Conservation (phyloP, 495 filamentous ascomycete genomes). For the Xylaria intraflava region DNA sequence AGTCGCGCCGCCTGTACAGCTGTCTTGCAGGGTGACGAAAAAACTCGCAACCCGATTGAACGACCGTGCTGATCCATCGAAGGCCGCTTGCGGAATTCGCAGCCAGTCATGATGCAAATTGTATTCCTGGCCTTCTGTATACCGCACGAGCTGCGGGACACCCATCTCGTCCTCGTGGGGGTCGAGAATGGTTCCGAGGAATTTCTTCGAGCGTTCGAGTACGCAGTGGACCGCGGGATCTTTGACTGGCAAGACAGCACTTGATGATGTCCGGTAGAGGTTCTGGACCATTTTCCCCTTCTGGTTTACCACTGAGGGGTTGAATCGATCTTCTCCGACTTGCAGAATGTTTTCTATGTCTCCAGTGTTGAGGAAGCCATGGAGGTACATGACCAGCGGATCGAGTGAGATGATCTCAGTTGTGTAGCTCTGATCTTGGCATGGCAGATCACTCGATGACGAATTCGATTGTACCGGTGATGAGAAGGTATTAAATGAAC, state of each 20-base stretch:
- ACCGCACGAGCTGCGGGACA: constrained; percentile 42
- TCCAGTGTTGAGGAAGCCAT: constrained; percentile 28
- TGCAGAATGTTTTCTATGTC: constrained; percentile 33
- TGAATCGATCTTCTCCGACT: constrained; percentile 31
- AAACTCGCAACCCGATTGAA: constrained; percentile 44
- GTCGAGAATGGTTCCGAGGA: constrained; percentile 40
- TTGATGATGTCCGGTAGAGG: constrained; percentile 35
- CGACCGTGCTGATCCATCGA: constrained; percentile 18
- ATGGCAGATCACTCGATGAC: background rate
- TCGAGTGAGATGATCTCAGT: constrained; percentile 41
- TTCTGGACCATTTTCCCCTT: constrained; percentile 29
- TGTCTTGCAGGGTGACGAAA: constrained; percentile 38
- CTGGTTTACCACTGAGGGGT: constrained; percentile 35
- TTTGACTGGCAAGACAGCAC: constrained; percentile 37
- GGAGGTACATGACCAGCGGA: constrained; percentile 42
- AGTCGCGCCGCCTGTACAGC: constrained; percentile 40
- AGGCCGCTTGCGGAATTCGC: constrained; percentile 24
- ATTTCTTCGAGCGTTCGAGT: constrained; percentile 31
- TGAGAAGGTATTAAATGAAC: background rate
- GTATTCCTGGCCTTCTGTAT: constrained; percentile 38
- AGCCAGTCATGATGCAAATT: constrained; percentile 46
- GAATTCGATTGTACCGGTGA: background rate
- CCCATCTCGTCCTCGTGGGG: constrained; percentile 42
- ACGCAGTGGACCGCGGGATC: constrained; percentile 38
- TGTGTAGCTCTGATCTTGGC: constrained; percentile 21